These are phyloP conservation scores for Salvia hispanica DNA, from an alignment of 257 asterid genomes.

Conservation along the genomic window DNA sequence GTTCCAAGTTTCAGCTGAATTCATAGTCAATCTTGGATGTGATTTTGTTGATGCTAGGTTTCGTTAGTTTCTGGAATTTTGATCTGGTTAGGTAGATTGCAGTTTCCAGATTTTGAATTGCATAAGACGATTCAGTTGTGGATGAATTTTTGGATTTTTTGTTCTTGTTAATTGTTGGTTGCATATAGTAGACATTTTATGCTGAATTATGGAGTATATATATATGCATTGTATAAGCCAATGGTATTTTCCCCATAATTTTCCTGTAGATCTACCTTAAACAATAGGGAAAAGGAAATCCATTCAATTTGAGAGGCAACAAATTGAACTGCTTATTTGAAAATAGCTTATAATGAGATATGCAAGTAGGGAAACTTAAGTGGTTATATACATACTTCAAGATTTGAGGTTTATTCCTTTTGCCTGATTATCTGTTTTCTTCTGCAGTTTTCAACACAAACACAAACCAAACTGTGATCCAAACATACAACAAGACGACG, in stretches of 20 bases:
- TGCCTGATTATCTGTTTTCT: background rate
- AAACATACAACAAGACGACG: slow-evolving; percentile 76
- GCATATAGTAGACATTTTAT: too few relatives aligned
- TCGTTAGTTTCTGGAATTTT: background rate
- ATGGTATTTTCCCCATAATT: too few relatives aligned
- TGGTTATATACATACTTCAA: background rate
- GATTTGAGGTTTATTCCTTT: background rate
- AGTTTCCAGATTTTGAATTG: too few relatives aligned
- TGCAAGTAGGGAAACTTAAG: background rate
- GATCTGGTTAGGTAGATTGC: background rate
- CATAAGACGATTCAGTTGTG: too few relatives aligned
- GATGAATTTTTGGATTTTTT: too few relatives aligned
- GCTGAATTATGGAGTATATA: too few relatives aligned
- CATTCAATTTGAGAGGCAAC: too few relatives aligned
- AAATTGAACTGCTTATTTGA: too few relatives aligned
- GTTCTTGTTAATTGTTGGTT: too few relatives aligned
- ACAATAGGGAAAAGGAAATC: too few relatives aligned
- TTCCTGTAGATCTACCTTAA: too few relatives aligned
- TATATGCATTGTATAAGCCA: too few relatives aligned
- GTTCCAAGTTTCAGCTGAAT: background rate
- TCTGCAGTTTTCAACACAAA: slow-evolving; percentile 78
- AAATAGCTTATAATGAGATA: background rate
- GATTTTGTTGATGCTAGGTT: background rate
- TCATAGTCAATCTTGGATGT: slow-evolving; percentile 7
- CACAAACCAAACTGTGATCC: slow-evolving; percentile 82